phyloP scores from a whole-genome alignment of 129 eudicot species.

The Flaveria sonorensis region DNA sequence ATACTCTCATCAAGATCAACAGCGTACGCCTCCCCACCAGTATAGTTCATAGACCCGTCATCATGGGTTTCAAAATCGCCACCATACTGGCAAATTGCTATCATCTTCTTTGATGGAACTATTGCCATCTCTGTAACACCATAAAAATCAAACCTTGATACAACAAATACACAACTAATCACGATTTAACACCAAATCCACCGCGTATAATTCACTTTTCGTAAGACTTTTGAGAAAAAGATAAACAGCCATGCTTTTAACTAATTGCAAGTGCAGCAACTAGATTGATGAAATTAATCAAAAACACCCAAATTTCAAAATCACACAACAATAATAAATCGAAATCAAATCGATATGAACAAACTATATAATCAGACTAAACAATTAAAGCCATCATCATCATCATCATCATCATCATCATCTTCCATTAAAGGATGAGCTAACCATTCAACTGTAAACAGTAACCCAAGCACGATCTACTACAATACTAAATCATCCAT shows the following conservation, averaged over 20 bases:
- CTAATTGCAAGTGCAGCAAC: not conserved
- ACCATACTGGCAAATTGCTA: conserved; percentile 47
- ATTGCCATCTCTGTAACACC: conserved; percentile 30
- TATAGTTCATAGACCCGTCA: conserved; percentile 41
- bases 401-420: not conserved
- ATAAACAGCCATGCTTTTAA: not conserved
- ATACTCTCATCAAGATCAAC: conserved; percentile 47
- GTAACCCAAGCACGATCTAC: not conserved
- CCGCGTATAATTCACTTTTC: not conserved
- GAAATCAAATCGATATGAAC: not conserved
- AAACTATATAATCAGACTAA: not conserved
- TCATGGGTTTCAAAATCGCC: conserved; percentile 45
- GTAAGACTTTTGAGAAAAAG: not conserved
- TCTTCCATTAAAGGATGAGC: not conserved
- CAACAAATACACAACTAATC: not conserved
- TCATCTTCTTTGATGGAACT: conserved; percentile 44
- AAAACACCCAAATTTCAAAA: not conserved
- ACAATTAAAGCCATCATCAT: not conserved
- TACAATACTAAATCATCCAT: not conserved
- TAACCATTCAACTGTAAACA: not conserved
- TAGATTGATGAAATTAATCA: conserved; percentile 9
- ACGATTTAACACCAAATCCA: conserved; percentile 17
- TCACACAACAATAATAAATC: not conserved
- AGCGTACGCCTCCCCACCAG: conserved; percentile 52
- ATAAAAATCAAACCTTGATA: conserved; percentile 17